These are phyloP conservation scores for Corymbia citriodora DNA, from an alignment of 441 rosid species.

Conservation along the genomic window DNA sequence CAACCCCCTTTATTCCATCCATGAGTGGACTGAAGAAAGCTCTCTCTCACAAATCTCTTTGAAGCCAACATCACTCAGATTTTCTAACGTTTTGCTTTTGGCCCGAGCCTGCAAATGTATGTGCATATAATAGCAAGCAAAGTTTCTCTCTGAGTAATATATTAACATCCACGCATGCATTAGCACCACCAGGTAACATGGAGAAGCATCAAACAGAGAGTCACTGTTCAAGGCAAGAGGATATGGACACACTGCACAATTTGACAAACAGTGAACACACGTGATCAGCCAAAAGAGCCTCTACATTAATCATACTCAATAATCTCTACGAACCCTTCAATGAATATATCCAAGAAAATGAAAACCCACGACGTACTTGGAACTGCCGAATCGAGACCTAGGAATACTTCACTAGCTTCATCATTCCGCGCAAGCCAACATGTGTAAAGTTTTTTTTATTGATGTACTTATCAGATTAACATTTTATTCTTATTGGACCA, in stretches of 20 bases:
- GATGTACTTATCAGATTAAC: neutral
- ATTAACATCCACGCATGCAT: neutral
- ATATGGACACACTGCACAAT: neutral
- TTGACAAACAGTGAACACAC: neutral
- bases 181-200: neutral
- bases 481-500: neutral
- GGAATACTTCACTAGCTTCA: neutral
- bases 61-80: neutral
- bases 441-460: neutral
- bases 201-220: neutral
- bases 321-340: neutral
- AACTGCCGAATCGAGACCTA: neutral
- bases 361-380: neutral
- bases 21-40: slow-evolving; percentile 85
- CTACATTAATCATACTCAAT: neutral
- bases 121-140: neutral
- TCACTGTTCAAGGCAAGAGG: neutral
- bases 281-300: neutral
- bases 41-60: slow-evolving; percentile 42
- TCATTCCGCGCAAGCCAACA: neutral
- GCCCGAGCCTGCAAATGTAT: neutral
- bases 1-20: slow-evolving; percentile 57
- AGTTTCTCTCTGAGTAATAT: neutral
- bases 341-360: neutral
- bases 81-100: neutral